phyloP scores from a whole-genome alignment of 345 rosid genomes.

The Linum usitatissimum region DNA sequence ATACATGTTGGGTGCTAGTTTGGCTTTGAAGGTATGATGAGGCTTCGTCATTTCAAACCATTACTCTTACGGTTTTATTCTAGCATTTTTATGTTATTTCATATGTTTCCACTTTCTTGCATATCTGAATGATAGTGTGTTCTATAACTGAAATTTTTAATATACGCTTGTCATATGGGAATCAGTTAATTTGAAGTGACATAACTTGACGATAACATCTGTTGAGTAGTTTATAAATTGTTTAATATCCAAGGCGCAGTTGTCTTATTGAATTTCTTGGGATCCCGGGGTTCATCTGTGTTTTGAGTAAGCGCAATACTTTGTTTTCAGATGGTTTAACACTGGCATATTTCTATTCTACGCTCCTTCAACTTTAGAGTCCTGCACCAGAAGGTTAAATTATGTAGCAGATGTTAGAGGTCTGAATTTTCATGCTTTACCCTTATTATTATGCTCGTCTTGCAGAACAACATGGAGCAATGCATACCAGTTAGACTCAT shows the following conservation, averaged over 20 bases:
- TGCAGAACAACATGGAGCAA: slow-evolving; percentile 21
- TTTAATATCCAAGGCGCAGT: no score
- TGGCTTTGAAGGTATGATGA: slow-evolving; percentile 31
- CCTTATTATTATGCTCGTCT: neutral
- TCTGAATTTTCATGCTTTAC: no score
- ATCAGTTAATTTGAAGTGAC: no score
- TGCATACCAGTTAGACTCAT: slow-evolving; percentile 28
- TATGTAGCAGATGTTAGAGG: no score
- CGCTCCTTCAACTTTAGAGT: no score
- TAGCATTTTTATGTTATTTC: neutral
- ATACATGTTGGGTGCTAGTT: slow-evolving; percentile 19
- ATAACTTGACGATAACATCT: no score
- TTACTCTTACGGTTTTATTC: neutral
- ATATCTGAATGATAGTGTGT: neutral
- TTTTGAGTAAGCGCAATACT: neutral
- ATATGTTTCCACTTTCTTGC: slow-evolving; percentile 6
- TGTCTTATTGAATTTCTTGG: neutral
- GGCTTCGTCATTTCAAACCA: slow-evolving; percentile 1
- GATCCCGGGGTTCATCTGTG: neutral
- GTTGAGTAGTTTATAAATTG: no score
- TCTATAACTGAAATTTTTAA: neutral
- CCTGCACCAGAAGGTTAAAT: no score
- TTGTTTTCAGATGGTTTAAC: neutral
- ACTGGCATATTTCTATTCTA: neutral
- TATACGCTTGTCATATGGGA: no score